A percentile compares a stretch with the other conserved stretches of the same genome.
Evolutionary conservation across 805 yeast genomes (phyloP).

Genomic region (Monosporozyma aquatica): DNA sequence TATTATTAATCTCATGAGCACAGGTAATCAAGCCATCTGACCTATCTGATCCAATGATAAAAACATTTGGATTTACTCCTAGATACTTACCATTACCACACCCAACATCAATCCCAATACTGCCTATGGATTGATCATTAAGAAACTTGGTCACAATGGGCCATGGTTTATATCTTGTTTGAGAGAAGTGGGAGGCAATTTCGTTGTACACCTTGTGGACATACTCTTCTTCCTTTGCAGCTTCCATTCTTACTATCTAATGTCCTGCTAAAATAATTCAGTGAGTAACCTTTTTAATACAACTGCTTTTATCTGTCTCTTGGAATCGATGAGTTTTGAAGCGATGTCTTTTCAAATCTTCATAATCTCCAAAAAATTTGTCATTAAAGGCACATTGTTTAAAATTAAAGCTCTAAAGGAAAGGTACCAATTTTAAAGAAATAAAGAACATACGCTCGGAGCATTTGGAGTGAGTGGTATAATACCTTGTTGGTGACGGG

Average conservation of each 20-base stretch:
- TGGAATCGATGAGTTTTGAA: not conserved
- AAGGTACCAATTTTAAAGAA: too few species aligned
- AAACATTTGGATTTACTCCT: conserved; percentile 57
- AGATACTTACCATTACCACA: conserved; percentile 96
- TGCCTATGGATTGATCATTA: conserved; percentile 37
- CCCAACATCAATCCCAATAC: conserved; percentile 86
- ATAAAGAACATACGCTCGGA: too few species aligned
- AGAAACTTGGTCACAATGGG: conserved; percentile 80
- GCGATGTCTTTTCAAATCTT: too few species aligned
- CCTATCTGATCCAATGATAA: conserved; percentile 63
- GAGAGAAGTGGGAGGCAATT: conserved; percentile 87
- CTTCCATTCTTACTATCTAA: conserved; percentile 1
- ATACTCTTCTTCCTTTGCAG: conserved; percentile 58
- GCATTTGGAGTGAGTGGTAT: too few species aligned
- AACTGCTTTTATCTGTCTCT: too few species aligned
- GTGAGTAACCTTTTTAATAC: too few species aligned
- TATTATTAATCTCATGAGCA: conserved; percentile 38
- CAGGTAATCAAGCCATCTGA: conserved; percentile 62
- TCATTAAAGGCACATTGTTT: not conserved
- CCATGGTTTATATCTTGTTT: conserved; percentile 94
- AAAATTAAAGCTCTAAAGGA: not conserved
- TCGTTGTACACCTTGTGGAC: conserved; percentile 92
- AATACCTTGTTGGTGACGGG: too few species aligned
- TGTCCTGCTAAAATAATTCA: not conserved
- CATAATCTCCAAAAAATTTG: not conserved